Evolutionary conservation across 73 alveolate species (phyloP).

Genomic region (Diophrys appendiculata): DNA sequence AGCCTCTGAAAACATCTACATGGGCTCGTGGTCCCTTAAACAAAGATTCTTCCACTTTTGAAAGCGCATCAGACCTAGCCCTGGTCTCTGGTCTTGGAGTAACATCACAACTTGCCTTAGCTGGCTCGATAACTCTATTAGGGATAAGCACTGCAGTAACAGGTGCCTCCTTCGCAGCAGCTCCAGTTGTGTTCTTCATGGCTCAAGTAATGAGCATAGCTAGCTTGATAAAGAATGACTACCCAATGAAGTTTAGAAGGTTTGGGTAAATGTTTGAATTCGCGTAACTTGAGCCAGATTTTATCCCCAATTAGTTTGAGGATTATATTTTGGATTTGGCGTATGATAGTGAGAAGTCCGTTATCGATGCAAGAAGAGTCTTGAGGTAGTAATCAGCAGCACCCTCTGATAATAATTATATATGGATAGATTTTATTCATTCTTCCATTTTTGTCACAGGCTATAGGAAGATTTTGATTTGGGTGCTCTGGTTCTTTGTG

Average conservation of each 20-base stretch:
- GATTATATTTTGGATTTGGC: not conserved
- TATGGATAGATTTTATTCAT: conserved; percentile 1
- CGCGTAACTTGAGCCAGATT: not conserved
- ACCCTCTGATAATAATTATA: not conserved
- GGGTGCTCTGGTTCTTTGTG: conserved; percentile 29
- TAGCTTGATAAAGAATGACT: not conserved
- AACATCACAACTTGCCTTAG: not conserved
- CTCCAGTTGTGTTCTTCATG: not conserved
- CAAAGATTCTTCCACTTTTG: not conserved
- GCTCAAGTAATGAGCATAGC: not conserved
- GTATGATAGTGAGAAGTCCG: not conserved
- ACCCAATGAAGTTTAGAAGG: not conserved
- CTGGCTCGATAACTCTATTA: too few relatives aligned
- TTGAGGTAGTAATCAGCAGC: not conserved
- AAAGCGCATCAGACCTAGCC: not conserved
- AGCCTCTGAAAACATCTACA: not conserved
- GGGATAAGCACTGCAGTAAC: not conserved
- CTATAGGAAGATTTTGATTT: conserved; percentile 18
- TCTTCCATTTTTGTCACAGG: conserved; percentile 8
- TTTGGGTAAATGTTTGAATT: not conserved
- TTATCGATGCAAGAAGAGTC: not conserved
- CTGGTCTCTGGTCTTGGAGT: not conserved
- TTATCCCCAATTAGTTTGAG: not conserved
- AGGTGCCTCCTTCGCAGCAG: not conserved
- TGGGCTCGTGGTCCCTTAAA: not conserved